Conservation (phyloP, 345 rosid species). For the Abelmoschus esculentus region DNA sequence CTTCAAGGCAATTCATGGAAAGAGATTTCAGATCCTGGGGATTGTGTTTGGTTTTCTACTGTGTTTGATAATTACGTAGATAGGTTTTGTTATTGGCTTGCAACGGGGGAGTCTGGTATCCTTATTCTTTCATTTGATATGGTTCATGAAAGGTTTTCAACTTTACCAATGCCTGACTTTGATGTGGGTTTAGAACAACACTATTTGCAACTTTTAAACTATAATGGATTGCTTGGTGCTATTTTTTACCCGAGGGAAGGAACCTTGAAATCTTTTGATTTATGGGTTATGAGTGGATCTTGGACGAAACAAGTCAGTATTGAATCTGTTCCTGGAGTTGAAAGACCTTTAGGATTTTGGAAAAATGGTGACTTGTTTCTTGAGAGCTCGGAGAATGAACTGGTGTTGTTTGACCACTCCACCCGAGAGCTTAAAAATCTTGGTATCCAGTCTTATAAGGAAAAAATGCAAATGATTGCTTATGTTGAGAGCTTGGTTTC, state of each 20-base stretch:
- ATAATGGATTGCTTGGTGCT: not conserved
- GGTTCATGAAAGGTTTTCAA: not conserved
- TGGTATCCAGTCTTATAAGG: not conserved
- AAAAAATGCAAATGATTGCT: not conserved
- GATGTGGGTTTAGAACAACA: not conserved
- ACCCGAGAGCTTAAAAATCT: not conserved
- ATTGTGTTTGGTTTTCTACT: not conserved
- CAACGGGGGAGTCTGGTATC: not conserved
- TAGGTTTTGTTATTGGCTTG: not conserved
- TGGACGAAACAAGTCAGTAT: too few species aligned
- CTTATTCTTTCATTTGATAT: not conserved
- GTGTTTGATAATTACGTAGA: not conserved
- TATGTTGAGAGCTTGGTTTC: not conserved
- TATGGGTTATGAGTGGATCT: not conserved
- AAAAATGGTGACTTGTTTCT: too few species aligned
- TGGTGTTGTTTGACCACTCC: not conserved
- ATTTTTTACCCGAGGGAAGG: not conserved
- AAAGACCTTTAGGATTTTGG: too few species aligned
- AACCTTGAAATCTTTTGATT: not conserved
- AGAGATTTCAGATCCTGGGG: not conserved
- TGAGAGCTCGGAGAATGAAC: not conserved
- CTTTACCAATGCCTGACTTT: not conserved
- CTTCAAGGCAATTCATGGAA: not conserved
- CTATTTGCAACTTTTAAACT: not conserved
- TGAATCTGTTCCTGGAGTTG: too few species aligned